Evolutionary conservation across 306 rosid genomes (phyloP), one percentile per base, ranked within the genome.

Genomic region (Ormosia semicastrata): DNA sequence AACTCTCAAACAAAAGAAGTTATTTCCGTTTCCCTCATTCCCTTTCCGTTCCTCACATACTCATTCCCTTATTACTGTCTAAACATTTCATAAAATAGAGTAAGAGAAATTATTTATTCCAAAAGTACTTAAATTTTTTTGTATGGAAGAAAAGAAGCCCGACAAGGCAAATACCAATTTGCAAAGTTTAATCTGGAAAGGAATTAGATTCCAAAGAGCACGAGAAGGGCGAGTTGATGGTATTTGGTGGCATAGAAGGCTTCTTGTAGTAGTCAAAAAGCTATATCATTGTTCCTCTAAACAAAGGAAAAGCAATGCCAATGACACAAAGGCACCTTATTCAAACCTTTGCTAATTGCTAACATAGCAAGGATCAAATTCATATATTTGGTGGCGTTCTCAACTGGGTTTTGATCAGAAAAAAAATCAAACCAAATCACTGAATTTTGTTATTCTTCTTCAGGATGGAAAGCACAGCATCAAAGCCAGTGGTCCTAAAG

Each of bases 191-290:
- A 62, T 78, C 50, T 47, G 56, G 40, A 76, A 86, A 83, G 73
- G 85, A 89, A 83, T 84, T 39, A 56, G 89, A 91, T 91, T 88
- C 92, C 75, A 65, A 87, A 64, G 73, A 59, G 73, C 80, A 82
- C 58, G 30, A 66, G n/a, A 69, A 62, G 43, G 66, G 54, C 41
- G 40, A 66, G 73, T 82, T 70, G 8, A 75, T n/a, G 57, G 43
- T 37, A 81, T 72, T 74, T 56, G 81, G 57, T 54, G 36, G 69
- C 43, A 58, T 46, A 71, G 66, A 81, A 75, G 56, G 78, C n/a
- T 53, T 73, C n/a, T 75, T 64, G 62, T 59, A 43, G 78, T 71
- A 50, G 86, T 82, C 66, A 81, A 87, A 86, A 91, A 81, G 92
- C 83, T 73, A 83, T 56, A 11, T 40, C 83, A 56, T 75, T 63